A percentile compares a stretch with the other conserved stretches of the same genome.
phyloP scores from a whole-genome alignment of 345 rosid genomes.

The Reutealis trisperma region DNA sequence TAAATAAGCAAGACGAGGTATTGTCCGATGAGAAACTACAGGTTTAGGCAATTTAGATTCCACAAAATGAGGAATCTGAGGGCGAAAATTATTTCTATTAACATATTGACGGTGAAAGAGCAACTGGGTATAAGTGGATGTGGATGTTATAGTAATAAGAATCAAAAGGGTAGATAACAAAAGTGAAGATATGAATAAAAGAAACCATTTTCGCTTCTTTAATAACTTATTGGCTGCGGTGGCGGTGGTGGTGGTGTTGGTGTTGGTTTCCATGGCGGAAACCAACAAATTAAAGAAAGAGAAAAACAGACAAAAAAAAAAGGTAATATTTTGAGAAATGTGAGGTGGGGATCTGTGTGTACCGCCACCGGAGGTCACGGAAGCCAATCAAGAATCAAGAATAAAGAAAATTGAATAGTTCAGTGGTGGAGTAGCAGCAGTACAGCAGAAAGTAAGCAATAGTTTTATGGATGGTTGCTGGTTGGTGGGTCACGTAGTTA shows the following conservation, averaged over 20 bases:
- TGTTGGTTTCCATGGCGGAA: constrained; percentile 15
- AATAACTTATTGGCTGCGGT: constrained; percentile 14
- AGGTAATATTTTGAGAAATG: too few species aligned
- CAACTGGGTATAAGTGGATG: constrained; percentile 32
- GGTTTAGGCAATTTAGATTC: constrained; percentile 46
- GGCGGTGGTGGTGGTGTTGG: neutral
- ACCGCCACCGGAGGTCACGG: neutral
- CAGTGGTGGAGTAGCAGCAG: neutral
- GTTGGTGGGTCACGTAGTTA: neutral
- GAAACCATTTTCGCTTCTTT: constrained; percentile 55
- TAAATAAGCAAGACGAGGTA: constrained; percentile 70
- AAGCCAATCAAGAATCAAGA: neutral
- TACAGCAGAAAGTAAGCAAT: neutral
- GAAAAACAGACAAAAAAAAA: too few species aligned
- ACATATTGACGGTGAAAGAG: constrained; percentile 21
- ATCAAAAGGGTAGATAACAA: constrained; percentile 47
- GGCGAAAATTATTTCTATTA: neutral
- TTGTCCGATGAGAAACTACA: constrained; percentile 22
- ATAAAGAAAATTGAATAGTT: neutral
- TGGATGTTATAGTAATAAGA: constrained; percentile 27
- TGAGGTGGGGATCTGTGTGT: neutral
- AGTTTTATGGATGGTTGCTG: neutral
- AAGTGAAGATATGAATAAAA: constrained; percentile 40
- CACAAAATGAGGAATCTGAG: constrained; percentile 42
- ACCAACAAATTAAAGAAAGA: neutral